phyloP scores from a whole-genome alignment of 495 filamentous ascomycete genomes.

The Penicillium arizonense region DNA sequence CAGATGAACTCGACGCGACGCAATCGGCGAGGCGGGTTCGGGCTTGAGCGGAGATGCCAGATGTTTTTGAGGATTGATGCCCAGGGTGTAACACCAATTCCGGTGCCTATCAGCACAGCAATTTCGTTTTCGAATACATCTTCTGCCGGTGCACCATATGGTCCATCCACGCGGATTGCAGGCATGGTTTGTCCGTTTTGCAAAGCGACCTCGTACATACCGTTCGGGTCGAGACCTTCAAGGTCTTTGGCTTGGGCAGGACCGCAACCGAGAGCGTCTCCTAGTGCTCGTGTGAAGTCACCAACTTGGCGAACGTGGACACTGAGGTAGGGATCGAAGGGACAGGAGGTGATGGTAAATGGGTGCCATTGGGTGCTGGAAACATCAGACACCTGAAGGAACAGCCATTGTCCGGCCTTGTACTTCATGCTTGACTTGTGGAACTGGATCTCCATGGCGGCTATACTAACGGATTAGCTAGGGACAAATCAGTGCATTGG shows the following conservation, averaged over 20 bases:
- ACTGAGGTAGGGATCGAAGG: conserved; percentile 89
- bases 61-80: conserved; percentile 98
- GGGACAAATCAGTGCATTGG: background rate
- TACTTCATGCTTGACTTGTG: conserved; percentile 94
- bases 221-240: conserved; percentile 86
- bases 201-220: conserved; percentile 98
- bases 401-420: conserved; percentile 97
- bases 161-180: conserved; percentile 82
- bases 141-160: conserved; percentile 95
- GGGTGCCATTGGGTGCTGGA: conserved; percentile 95
- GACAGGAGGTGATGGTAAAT: conserved; percentile 99
- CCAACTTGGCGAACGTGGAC: conserved; percentile 95
- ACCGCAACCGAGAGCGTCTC: conserved; percentile 90
- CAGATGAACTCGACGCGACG: conserved; percentile 98
- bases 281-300: conserved; percentile 87
- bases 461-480: conserved; percentile 38
- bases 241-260: conserved; percentile 78
- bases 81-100: conserved; percentile 98
- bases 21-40: conserved; percentile 82
- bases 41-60: conserved; percentile 86
- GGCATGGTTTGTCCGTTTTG: conserved; percentile 92
- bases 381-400: conserved; percentile 87
- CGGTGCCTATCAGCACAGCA: conserved; percentile 92
- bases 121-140: conserved; percentile 96
- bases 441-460: conserved; percentile 97